Evolutionary conservation across 2,329 filamentous ascomycete species (phyloP), one percentile per base, ranked within the genome.

Genomic region (Monosporascus cannonballus): DNA sequence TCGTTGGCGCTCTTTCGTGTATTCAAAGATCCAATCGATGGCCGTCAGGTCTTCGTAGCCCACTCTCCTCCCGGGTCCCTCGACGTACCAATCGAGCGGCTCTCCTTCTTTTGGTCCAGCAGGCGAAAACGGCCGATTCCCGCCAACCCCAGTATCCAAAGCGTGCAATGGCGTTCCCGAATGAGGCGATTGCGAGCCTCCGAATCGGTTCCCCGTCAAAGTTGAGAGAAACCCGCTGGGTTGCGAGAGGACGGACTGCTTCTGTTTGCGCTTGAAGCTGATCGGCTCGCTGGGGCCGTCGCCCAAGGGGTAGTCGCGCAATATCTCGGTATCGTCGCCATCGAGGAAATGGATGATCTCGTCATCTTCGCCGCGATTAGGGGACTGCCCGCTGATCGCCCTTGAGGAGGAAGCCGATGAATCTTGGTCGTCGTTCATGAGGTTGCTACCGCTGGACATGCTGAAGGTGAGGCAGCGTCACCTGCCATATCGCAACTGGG

Each of bases 21-120:
- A 96, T 71, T 99, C 94, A 64, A 96, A 97, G 67, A 97, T 97
- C 94, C 94, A 99, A 74, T 99, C 94, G 68, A 99, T 99, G 54
- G 94, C 93, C 17, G 93, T 96, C 68, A 96, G 77, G 72, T 99
- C 89, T 66, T 96, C 93, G 73, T 99, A 99, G 51, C 89, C 93
- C 38, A 96, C 92, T 65, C 94, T 84, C 50, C 90, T 83, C 1
- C 92, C 92, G 0, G 90, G 91, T 1, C 90, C 91, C 70, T 96
- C 93, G 47, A 87, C 80, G 67, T 95, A 89, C 93, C 93, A 97
- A 69, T 97, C 93, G 46, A 78, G 68, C 4, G 77, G 70, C 30
- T 68, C 64, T 50, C 71, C 75, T 61, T 82, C 76, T 57, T 83
- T 81, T 38, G 67, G 55, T 8, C 51, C 57, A 18, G 53, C 56